Evolutionary conservation across 768 basidiomycete species (phyloP).

Genomic region (Lyophyllum atratum): DNA sequence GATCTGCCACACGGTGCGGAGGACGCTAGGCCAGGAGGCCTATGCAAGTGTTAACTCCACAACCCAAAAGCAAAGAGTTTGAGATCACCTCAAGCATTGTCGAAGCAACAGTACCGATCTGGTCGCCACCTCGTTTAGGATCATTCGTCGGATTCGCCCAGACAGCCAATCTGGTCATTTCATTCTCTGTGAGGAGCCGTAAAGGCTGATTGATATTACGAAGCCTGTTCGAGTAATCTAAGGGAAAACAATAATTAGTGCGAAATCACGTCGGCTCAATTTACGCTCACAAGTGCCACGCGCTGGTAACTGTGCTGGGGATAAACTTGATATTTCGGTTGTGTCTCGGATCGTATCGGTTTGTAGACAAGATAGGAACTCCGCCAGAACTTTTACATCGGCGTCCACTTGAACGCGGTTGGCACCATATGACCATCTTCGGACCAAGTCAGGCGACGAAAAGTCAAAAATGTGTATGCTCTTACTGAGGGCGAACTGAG

Average conservation of each 20-base stretch:
- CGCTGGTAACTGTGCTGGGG: conserved; percentile 47
- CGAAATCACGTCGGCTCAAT: neutral
- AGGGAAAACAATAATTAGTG: neutral
- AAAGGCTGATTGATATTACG: conserved; percentile 73
- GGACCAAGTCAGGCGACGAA: neutral
- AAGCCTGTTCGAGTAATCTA: conserved; percentile 63
- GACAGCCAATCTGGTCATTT: conserved; percentile 81
- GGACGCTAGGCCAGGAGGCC: conserved; percentile 66
- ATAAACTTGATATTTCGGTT: conserved; percentile 61
- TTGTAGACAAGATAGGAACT: conserved; percentile 79
- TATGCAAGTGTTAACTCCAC: conserved; percentile 24
- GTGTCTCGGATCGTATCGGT: conserved; percentile 68
- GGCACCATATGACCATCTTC: conserved; percentile 95
- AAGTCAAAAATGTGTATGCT: neutral
- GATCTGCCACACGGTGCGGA: conserved; percentile 79
- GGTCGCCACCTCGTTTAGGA: conserved; percentile 62
- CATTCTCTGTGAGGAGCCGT: conserved; percentile 87
- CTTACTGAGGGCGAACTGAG: conserved; percentile 88
- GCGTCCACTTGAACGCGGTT: conserved; percentile 88
- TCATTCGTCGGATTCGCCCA: conserved; percentile 92
- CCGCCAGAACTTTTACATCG: conserved; percentile 84
- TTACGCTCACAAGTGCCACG: conserved; percentile 42
- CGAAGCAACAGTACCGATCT: conserved; percentile 52
- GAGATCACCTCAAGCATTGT: conserved; percentile 62
- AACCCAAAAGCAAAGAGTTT: conserved; percentile 9